phyloP scores from a whole-genome alignment of 1,139 yeast genomes.

The Debaryomyces udenii region DNA sequence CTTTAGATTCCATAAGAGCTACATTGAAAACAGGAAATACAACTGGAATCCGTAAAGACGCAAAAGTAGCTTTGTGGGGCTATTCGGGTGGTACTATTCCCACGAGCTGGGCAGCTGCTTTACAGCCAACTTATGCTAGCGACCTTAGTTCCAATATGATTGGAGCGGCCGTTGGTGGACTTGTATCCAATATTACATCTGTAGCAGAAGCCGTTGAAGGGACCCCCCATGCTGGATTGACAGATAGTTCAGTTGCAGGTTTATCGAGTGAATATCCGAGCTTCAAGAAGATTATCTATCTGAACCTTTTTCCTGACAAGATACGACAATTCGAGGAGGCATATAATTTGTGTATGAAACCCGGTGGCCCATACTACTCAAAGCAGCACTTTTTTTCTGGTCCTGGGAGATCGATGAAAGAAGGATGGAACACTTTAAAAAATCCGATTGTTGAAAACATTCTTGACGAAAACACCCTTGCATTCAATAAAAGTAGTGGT shows the following conservation, averaged over 20 bases:
- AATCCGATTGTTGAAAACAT: conserved; percentile 16
- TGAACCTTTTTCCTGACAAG: conserved; percentile 8
- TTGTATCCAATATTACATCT: conserved; percentile 28
- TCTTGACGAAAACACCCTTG: conserved; percentile 25
- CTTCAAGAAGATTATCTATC: conserved; percentile 10
- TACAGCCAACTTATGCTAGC: conserved; percentile 37
- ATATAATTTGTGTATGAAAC: conserved; percentile 20
- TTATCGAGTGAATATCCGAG: conserved; percentile 32
- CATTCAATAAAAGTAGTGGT: conserved; percentile 17
- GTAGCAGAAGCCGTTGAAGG: conserved; percentile 27
- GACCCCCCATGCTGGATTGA: conserved; percentile 28
- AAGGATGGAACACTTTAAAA: conserved; percentile 15
- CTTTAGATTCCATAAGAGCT: conserved; percentile 36
- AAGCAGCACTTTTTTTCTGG: conserved; percentile 21
- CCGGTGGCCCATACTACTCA: conserved; percentile 17
- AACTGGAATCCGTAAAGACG: conserved; percentile 32
- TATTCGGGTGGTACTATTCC: conserved; percentile 47
- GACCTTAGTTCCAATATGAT: conserved; percentile 26
- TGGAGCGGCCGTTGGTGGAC: conserved; percentile 39
- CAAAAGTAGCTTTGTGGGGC: conserved; percentile 38
- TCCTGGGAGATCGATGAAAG: conserved; percentile 17
- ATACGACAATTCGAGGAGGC: conserved; percentile 13
- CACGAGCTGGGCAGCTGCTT: conserved; percentile 39
- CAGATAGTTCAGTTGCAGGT: conserved; percentile 29
- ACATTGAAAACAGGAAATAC: conserved; percentile 24